A percentile compares a stretch with the other conserved stretches of the same genome.
Evolutionary conservation across 2,329 filamentous ascomycete species (phyloP).

Genomic region (Cladosporium sp.): DNA sequence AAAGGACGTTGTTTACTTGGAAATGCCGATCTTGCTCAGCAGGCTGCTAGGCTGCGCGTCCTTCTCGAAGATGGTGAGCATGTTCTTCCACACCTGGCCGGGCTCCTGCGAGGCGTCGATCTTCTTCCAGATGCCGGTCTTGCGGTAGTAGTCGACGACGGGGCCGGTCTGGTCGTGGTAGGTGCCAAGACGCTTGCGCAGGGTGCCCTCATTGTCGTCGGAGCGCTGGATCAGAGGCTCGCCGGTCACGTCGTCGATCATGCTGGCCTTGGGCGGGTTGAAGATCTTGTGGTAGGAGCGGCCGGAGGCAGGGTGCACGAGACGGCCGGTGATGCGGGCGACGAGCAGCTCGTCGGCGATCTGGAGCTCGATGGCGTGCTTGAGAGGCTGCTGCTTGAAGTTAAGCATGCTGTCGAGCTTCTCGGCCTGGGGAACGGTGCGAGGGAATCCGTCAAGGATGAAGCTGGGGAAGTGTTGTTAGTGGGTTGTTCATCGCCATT

Average conservation of each 20-base stretch:
- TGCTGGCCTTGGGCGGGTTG: slow-evolving; percentile 90
- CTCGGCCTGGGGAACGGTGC: slow-evolving; percentile 92
- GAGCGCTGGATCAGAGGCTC: slow-evolving; percentile 94
- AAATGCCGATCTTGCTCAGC: slow-evolving; percentile 52
- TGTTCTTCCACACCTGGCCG: slow-evolving; percentile 89
- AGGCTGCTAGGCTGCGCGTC: slow-evolving; percentile 40
- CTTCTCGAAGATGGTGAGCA: slow-evolving; percentile 74
- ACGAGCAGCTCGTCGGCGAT: slow-evolving; percentile 95
- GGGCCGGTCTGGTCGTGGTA: slow-evolving; percentile 94
- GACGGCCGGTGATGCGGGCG: slow-evolving; percentile 90
- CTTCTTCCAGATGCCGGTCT: slow-evolving; percentile 93
- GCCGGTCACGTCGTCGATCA: slow-evolving; percentile 96
- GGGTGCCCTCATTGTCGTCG: slow-evolving; percentile 92
- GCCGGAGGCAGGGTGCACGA: slow-evolving; percentile 92
- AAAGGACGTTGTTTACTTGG: slow-evolving; percentile 36
- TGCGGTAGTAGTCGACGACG: slow-evolving; percentile 94
- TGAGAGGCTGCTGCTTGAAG: slow-evolving; percentile 73
- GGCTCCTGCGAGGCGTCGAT: slow-evolving; percentile 96
- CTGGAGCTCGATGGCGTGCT: slow-evolving; percentile 94
- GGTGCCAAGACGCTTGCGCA: slow-evolving; percentile 89
- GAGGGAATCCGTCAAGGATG: slow-evolving; percentile 97
- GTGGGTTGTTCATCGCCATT: background rate
- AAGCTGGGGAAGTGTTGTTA: slow-evolving; percentile 57
- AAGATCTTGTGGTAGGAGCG: slow-evolving; percentile 98
- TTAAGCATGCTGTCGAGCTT: slow-evolving; percentile 89